Conservation (phyloP, 306 rosid species). For the Betula pendula region DNA sequence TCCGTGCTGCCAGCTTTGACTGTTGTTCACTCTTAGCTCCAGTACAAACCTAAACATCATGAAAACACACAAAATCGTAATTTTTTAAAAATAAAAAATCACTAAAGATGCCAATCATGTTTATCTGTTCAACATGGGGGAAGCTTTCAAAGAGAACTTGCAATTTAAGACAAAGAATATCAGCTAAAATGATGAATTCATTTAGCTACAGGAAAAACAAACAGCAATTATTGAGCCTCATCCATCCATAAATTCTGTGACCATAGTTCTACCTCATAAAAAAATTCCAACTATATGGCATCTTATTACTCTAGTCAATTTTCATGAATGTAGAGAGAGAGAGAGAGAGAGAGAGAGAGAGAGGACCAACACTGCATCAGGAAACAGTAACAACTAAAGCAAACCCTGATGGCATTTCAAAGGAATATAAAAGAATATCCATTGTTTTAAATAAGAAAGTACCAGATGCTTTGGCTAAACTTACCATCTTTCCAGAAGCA, state of each 20-base stretch:
- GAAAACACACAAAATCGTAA: neutral
- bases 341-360: neutral
- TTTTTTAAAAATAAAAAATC: neutral
- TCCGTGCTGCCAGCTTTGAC: conserved; percentile 93
- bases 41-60: conserved; percentile 75
- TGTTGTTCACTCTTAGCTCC: conserved; percentile 95
- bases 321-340: neutral
- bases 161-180: neutral
- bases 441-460: neutral
- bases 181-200: neutral
- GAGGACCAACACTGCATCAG: neutral
- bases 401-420: neutral
- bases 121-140: neutral
- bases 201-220: neutral
- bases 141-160: neutral
- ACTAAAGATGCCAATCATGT: neutral
- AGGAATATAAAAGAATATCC: neutral
- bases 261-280: neutral
- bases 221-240: neutral
- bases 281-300: neutral
- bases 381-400: neutral
- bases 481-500: conserved; percentile 98
- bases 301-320: neutral
- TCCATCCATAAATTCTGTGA: neutral
- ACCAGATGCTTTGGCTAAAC: conserved; percentile 11